Evolutionary conservation across 1,284 basidiomycete species (phyloP).

Genomic region (Termitomyces sp.): DNA sequence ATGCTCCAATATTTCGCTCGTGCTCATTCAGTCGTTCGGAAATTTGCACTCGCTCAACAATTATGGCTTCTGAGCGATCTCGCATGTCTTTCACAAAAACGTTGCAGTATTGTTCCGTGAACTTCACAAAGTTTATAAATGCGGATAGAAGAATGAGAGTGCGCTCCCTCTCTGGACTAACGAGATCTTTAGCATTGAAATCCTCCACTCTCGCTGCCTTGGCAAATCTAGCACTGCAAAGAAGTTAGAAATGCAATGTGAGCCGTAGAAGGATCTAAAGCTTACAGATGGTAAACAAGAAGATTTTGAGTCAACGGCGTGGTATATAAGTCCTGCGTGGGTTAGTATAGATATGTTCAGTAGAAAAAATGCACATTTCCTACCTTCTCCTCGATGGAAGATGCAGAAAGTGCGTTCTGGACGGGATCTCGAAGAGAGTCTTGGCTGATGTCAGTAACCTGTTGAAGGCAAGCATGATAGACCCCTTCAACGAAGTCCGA

Average conservation of each 20-base stretch:
- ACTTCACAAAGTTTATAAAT: slow-evolving; percentile 91
- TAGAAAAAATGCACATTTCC: slow-evolving; percentile 11
- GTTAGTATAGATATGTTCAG: neutral
- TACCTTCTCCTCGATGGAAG: slow-evolving; percentile 52
- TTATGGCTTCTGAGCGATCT: slow-evolving; percentile 49
- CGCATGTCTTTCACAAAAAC: slow-evolving; percentile 56
- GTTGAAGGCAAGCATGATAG: slow-evolving; percentile 65
- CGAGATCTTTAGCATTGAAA: slow-evolving; percentile 74
- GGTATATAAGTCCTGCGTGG: slow-evolving; percentile 55
- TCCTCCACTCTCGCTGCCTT: slow-evolving; percentile 70
- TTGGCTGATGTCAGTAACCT: slow-evolving; percentile 60
- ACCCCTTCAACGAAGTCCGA: slow-evolving; percentile 66
- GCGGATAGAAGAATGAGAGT: slow-evolving; percentile 75
- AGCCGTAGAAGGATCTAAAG: slow-evolving; percentile 26
- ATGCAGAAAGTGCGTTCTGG: slow-evolving; percentile 47
- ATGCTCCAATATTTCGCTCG: slow-evolving; percentile 47
- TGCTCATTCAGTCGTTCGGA: slow-evolving; percentile 46
- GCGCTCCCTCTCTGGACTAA: slow-evolving; percentile 65
- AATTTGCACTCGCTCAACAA: slow-evolving; percentile 52
- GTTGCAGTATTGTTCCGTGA: slow-evolving; percentile 67
- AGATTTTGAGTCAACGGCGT: slow-evolving; percentile 55
- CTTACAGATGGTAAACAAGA: slow-evolving; percentile 63
- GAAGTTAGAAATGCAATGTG: slow-evolving; percentile 1
- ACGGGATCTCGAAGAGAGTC: slow-evolving; percentile 59
- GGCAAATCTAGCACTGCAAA: slow-evolving; percentile 59